Conservation (phyloP, 208 protist genomes). For the Acanthamoeba comandoni region DNA sequence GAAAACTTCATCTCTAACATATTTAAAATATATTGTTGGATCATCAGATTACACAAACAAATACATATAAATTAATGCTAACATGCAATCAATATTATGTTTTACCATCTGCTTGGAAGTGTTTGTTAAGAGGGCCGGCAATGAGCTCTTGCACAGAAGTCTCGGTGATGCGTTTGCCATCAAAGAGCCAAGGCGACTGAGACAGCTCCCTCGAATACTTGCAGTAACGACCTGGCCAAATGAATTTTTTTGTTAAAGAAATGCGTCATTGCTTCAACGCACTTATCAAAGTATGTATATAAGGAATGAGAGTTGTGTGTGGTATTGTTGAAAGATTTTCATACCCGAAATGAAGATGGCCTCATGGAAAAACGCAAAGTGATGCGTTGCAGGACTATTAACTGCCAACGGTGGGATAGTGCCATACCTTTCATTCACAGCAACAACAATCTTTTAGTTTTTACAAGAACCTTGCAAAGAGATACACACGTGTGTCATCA, state of each 20-base stretch:
- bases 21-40: too few relatives aligned
- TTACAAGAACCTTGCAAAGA: neutral
- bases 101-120: conserved; percentile 27
- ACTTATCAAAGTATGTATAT: too few relatives aligned
- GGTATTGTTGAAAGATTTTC: neutral
- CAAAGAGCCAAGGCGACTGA: conserved; percentile 56
- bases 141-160: conserved; percentile 53
- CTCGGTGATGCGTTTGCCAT: neutral
- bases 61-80: neutral
- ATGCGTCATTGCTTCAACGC: too few relatives aligned
- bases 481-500: neutral
- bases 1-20: conserved; percentile 73
- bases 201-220: conserved; percentile 60
- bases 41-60: neutral
- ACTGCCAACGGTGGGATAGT: neutral
- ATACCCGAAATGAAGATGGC: conserved; percentile 18
- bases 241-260: neutral
- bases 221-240: conserved; percentile 19
- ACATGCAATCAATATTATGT: neutral
- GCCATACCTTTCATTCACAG: conserved; percentile 15
- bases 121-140: conserved; percentile 1
- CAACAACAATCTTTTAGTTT: too few relatives aligned
- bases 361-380: conserved; percentile 36
- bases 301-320: conserved; percentile 2
- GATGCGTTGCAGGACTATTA: neutral